phyloP scores from a whole-genome alignment of 352 stramenopile genomes.

The Globisporangium emineosum region DNA sequence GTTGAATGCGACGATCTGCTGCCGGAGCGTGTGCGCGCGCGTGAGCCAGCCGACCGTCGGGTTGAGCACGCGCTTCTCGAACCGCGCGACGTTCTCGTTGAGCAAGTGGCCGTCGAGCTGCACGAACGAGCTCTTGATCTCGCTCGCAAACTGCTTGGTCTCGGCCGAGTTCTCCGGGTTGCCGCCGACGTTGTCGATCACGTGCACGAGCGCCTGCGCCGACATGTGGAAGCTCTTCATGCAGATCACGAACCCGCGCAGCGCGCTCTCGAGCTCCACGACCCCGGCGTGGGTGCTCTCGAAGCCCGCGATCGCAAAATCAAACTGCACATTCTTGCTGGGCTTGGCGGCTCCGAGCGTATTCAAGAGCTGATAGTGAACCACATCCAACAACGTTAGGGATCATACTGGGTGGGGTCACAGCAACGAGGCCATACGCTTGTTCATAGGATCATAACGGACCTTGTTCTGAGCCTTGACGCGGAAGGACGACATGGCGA shows the following conservation, averaged over 20 bases:
- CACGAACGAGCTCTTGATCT: slow-evolving; percentile 58
- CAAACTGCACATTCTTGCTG: slow-evolving; percentile 79
- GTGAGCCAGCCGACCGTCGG: slow-evolving; percentile 57
- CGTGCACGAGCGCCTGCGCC: slow-evolving; percentile 46
- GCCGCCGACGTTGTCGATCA: slow-evolving; percentile 48
- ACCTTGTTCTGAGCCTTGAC: slow-evolving; percentile 78
- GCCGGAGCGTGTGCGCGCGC: slow-evolving; percentile 36
- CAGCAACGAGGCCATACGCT: too few species aligned
- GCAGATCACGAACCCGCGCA: slow-evolving; percentile 56
- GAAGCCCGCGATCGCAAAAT: slow-evolving; percentile 58
- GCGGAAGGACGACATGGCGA: slow-evolving; percentile 68
- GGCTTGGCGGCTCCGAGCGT: slow-evolving; percentile 65
- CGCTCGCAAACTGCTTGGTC: slow-evolving; percentile 58
- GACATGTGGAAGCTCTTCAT: slow-evolving; percentile 61
- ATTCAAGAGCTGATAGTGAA: slow-evolving; percentile 39
- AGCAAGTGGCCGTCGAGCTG: slow-evolving; percentile 57
- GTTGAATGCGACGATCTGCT: slow-evolving; percentile 47
- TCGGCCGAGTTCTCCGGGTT: slow-evolving; percentile 37
- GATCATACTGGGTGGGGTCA: neutral
- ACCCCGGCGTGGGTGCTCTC: slow-evolving; percentile 52
- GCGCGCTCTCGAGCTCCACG: slow-evolving; percentile 38
- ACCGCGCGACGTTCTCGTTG: slow-evolving; percentile 42
- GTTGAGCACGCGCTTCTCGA: slow-evolving; percentile 62
- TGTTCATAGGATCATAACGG: neutral
- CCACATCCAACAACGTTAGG: neutral